Conservation (phyloP, 768 basidiomycete genomes). For the Trametes cinnabarina region DNA sequence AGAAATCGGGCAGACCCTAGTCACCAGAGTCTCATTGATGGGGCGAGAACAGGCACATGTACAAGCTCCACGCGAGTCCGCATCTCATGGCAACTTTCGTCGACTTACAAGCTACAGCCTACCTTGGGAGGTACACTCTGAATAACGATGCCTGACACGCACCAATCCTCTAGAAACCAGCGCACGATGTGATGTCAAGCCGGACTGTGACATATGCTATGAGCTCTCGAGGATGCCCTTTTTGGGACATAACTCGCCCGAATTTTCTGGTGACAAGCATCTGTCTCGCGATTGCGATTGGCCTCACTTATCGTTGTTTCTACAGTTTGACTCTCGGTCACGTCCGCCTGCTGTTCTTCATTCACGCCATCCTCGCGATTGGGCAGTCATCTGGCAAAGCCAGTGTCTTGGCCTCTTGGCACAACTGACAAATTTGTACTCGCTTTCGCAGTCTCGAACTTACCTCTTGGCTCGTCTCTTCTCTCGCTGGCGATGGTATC, state of each 20-base stretch:
- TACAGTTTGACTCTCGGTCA: slow-evolving; percentile 46
- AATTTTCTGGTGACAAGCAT: slow-evolving; percentile 43
- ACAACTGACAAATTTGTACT: too few relatives aligned
- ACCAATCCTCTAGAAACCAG: not conserved
- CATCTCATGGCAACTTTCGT: slow-evolving; percentile 47
- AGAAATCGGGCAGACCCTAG: slow-evolving; percentile 49
- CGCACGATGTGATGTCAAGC: slow-evolving; percentile 35
- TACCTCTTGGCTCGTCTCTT: slow-evolving; percentile 56
- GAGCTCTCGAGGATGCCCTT: slow-evolving; percentile 41
- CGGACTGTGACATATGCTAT: slow-evolving; percentile 57
- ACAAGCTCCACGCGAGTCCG: slow-evolving; percentile 36
- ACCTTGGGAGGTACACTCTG: slow-evolving; percentile 35
- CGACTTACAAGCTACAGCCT: slow-evolving; percentile 36
- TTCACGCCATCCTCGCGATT: slow-evolving; percentile 38
- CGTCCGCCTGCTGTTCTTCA: slow-evolving; percentile 45
- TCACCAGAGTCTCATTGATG: slow-evolving; percentile 31
- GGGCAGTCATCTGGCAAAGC: slow-evolving; percentile 27
- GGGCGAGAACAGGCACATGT: slow-evolving; percentile 47
- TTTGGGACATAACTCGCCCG: slow-evolving; percentile 50
- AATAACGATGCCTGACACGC: too few relatives aligned
- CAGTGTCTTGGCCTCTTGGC: too few relatives aligned
- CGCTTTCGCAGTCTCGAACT: slow-evolving; percentile 46
- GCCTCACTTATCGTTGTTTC: not conserved
- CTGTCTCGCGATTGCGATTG: not conserved
- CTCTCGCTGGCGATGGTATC: slow-evolving; percentile 51